phyloP scores from a whole-genome alignment of 108 stramenopile genomes.

The Schizochytrium sp. region DNA sequence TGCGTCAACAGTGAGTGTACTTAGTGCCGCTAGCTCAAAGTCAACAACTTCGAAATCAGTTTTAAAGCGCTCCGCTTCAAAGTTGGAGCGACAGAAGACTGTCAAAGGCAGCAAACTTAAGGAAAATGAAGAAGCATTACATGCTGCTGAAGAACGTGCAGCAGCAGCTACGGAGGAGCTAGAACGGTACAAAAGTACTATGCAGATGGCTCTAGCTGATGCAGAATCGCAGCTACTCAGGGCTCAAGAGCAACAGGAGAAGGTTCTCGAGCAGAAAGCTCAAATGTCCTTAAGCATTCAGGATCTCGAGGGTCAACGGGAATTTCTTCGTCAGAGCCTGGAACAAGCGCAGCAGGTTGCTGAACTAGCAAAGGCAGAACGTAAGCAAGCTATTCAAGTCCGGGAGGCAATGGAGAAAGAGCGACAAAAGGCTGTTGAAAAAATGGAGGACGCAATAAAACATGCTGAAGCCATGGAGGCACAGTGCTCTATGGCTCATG shows the following conservation, averaged over 20 bases:
- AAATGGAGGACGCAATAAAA: neutral
- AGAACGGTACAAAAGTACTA: too few relatives aligned
- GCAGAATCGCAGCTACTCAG: too few relatives aligned
- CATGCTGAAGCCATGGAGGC: neutral
- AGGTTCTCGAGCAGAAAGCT: too few relatives aligned
- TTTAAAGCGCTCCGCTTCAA: neutral
- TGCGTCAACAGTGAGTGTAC: neutral
- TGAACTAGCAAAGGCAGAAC: neutral
- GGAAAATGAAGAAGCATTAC: too few relatives aligned
- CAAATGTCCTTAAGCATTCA: too few relatives aligned
- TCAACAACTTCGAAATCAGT: neutral
- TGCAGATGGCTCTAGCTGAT: too few relatives aligned
- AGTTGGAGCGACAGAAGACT: neutral
- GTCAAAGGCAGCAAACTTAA: too few relatives aligned
- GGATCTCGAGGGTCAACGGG: neutral
- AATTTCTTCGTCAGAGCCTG: neutral
- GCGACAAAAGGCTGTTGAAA: neutral
- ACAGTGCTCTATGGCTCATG: neutral
- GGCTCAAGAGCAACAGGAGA: too few relatives aligned
- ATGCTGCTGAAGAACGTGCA: too few relatives aligned
- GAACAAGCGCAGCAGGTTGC: neutral
- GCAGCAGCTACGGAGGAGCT: too few relatives aligned
- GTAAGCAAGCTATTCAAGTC: neutral
- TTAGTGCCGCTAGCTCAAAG: neutral
- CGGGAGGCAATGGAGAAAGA: conserved; percentile 34